phyloP scores from a whole-genome alignment of 2,329 filamentous ascomycete genomes.

The Nothophoma quercina region DNA sequence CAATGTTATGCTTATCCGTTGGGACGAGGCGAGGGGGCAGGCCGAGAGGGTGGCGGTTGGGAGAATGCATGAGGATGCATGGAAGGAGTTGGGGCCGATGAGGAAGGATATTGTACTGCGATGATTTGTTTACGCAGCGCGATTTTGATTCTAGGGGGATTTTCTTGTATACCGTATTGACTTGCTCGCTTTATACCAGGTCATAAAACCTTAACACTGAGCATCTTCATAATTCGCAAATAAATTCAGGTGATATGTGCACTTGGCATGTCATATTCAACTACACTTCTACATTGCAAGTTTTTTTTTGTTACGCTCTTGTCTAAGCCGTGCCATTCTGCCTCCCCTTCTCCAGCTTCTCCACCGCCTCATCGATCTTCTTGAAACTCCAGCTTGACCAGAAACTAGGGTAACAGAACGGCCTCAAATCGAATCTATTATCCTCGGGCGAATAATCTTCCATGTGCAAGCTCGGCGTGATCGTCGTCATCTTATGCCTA shows the following conservation, averaged over 20 bases:
- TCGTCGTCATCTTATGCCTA: conserved; percentile 35
- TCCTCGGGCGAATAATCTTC: conserved; percentile 63
- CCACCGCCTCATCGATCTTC: conserved; percentile 48
- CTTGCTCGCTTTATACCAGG: no score
- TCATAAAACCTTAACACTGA: no score
- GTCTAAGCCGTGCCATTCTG: not conserved
- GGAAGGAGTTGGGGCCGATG: conserved; percentile 27
- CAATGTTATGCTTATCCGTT: conserved; percentile 45
- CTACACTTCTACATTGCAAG: not conserved
- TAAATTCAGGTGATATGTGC: no score
- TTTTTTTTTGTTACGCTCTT: no score
- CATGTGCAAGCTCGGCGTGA: conserved; percentile 45
- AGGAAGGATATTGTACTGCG: conserved; percentile 37
- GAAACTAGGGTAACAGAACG: conserved; percentile 54
- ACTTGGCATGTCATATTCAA: not conserved
- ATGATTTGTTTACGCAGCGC: conserved; percentile 13
- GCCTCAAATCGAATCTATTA: conserved; percentile 62
- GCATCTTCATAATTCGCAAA: no score
- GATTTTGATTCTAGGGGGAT: not conserved
- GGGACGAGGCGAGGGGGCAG: conserved; percentile 27
- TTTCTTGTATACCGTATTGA: not conserved
- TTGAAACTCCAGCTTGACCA: conserved; percentile 47
- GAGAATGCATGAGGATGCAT: conserved; percentile 44
- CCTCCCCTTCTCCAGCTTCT: conserved; percentile 33
- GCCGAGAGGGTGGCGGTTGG: conserved; percentile 42